These are phyloP conservation scores for Ogataea methylovora DNA, from an alignment of 805 yeast genomes.

Conservation along the genomic window DNA sequence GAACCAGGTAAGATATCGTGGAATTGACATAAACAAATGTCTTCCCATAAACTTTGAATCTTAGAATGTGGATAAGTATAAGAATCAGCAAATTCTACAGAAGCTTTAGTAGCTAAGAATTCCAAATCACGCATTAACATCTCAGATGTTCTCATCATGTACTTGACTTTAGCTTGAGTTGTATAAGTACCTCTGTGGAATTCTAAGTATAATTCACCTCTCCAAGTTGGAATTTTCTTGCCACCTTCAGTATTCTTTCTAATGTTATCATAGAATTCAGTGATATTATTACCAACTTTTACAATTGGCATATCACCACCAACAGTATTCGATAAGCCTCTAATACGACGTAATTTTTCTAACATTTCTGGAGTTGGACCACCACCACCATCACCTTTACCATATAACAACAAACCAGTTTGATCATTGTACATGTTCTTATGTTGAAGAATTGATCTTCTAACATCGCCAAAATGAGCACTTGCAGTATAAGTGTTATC, in stretches of 20 bases:
- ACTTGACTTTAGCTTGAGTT: constrained; percentile 82
- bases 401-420: constrained; percentile 74
- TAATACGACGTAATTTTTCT: constrained; percentile 84
- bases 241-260: constrained; percentile 61
- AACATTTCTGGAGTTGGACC: constrained; percentile 94
- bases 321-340: constrained; percentile 78
- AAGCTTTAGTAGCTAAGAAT: constrained; percentile 69
- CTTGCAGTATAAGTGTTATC: constrained; percentile 91
- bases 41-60: constrained; percentile 76
- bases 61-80: constrained; percentile 69
- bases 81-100: constrained; percentile 36
- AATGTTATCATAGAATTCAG: constrained; percentile 67
- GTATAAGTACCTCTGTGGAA: constrained; percentile 97
- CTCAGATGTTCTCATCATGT: constrained; percentile 71
- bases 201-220: constrained; percentile 89
- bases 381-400: constrained; percentile 98
- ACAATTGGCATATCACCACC: constrained; percentile 74
- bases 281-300: constrained; percentile 70
- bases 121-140: constrained; percentile 79
- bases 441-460: constrained; percentile 71
- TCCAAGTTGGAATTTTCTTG: constrained; percentile 71
- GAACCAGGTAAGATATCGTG: constrained; percentile 98
- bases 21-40: constrained; percentile 84
- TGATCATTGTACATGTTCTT: constrained; percentile 77
- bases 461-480: constrained; percentile 90